Evolutionary conservation across 768 basidiomycete genomes (phyloP).

Genomic region (Pleurotus djamor): DNA sequence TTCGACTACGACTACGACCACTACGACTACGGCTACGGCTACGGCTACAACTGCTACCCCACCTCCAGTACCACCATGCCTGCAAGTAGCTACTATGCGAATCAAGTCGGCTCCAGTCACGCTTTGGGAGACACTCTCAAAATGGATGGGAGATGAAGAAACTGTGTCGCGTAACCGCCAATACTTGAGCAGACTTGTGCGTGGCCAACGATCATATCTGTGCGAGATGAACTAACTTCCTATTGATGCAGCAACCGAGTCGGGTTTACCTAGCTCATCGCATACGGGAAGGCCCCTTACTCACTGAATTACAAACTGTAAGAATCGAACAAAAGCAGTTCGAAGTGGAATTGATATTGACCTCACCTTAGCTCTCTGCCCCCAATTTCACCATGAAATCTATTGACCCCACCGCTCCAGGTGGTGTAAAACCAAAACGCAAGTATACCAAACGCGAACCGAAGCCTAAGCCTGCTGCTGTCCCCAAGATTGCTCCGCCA

Average conservation of each 20-base stretch:
- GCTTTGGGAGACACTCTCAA: conserved; percentile 56
- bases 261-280: conserved; percentile 56
- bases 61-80: conserved; percentile 13
- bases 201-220: conserved; percentile 9
- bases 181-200: conserved; percentile 45
- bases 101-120: conserved; percentile 44
- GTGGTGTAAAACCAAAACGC: conserved; percentile 25
- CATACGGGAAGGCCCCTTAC: conserved; percentile 51
- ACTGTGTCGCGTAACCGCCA: conserved; percentile 48
- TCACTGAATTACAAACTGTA: conserved; percentile 62
- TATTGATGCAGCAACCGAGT: conserved; percentile 39
- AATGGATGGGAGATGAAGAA: conserved; percentile 61
- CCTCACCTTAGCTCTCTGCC: conserved; percentile 33
- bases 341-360: conserved; percentile 9
- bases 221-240: background rate
- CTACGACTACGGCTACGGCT: background rate
- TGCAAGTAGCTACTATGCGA: conserved; percentile 41
- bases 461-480: background rate
- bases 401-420: conserved; percentile 47
- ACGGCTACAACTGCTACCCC: background rate
- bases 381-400: conserved; percentile 52
- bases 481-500: background rate
- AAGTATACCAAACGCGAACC: conserved; percentile 26
- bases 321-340: background rate
- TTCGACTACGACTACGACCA: conserved; percentile 26